Base-by-base conservation (phyloP, 345 rosid species). In the Cardamine chenopodiifolia region DNA sequence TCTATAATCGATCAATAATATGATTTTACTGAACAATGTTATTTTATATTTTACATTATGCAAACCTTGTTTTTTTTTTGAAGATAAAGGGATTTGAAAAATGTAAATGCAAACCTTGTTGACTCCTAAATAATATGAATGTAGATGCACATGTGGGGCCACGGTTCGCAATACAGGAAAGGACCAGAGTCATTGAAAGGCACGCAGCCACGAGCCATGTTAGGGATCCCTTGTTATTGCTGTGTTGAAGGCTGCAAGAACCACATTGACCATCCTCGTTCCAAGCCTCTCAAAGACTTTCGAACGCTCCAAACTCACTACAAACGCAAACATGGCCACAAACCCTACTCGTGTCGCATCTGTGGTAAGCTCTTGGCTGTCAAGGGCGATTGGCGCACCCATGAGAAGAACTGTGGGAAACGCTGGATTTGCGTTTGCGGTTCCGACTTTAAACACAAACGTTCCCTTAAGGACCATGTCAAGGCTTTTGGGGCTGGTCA, bases 101-200 rank as follows among this genome's bases (percentile, higher is more conserved):
- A n/a, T n/a, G n/a, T n/a, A n/a, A n/a, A 23, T 23, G 25, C 25
- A 23, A 23, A 23, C 25, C 2, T 23, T 23, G 25, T 23, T 23
- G 25, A 23, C 25, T 23, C 25, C 25, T 23, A 23, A 23, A 23
- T 23, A 23, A 23, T 23, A 23, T 23, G 25, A 23, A 55, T 65
- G 64, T 80, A 86, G 96, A 93, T 93, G 96, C 98, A 90, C 79
- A 85, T 90, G 93, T 93, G 98, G 98, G 97, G 97, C 3, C 98
- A 93, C 35, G 93, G 97, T 68, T 90, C 97, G 29, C 92, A 90
- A 62, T 90, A 89, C 66, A 81, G 98, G 1, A 82, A 80, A 72
- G 95, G 98, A 8, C 85, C 97, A 0, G 90, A 87, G 40, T 90
- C 93, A 1, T 79, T 90, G 5, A 90, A 83, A 82, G 96, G 96